Base-by-base conservation (phyloP, 257 asterid species). In the Fraxinus americana region DNA sequence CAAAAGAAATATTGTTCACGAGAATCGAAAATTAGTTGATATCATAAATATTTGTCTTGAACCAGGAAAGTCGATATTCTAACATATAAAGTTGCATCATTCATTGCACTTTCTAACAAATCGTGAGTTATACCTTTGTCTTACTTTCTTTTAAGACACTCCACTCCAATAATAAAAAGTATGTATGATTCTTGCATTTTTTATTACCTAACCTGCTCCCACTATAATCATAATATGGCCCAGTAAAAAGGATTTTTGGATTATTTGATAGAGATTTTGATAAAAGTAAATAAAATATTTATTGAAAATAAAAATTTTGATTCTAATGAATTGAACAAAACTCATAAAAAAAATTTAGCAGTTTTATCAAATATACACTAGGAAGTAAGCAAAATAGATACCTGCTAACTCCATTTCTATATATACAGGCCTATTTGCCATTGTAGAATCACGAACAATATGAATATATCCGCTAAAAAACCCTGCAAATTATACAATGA, bases 181-280 rank as follows among this genome's bases (percentile, higher is more conserved):
- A 12, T 67, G 34, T 12, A 72, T 71, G 83, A 83, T 76, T 81
- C 76, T 72, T 70, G 77, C 80, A 70, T 73, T 72, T 67, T 72
- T 78, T 74, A 76, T 76, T 67, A 50, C 78, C 48, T 21, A 77
- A 85, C 84, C 89, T 85, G 79, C 86, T 80, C 89, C 69, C 88
- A 85, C 86, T 82, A 73, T 12, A 57, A 72, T 35, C 59, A 69
- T 71, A 38, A 59, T 32, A 38, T 79, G 69, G 75, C 43, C 80
- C 83, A 73, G 76, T 7, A 14, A 27, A 74, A 78, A 7, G 6
- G 34, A 1, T 1, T 6, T 4, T 1, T 5, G 39, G 39, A 7
- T 36, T 36, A 36, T 39, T 39, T 9, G 2, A 41, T 41, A 9
- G 11, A 2, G 4, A 41, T 41, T 41, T 41, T 11, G 2, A 41